Base-by-base conservation (phyloP, 305 asterid genomes). In the Solanum hybrid region DNA sequence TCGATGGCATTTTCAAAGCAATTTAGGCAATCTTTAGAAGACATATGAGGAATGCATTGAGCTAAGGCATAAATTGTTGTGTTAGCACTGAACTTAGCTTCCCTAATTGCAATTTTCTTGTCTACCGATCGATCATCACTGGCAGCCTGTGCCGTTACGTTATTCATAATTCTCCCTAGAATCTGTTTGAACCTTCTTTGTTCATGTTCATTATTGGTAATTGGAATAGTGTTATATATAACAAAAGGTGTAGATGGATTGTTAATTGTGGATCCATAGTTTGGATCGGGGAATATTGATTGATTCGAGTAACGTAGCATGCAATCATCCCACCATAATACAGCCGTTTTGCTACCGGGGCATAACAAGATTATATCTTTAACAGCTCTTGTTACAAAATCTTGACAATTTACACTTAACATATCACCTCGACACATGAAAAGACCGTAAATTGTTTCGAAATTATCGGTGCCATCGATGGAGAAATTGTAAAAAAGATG, bases 231-330 rank as follows among this genome's bases (percentile, higher is more conserved):
- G 8, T 1, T 3, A 5, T 0, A 7, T 46, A 81, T 5, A 0
- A 12, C 20, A 40, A 3, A 7, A 0, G 4, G 0, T 34, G 0
- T 2, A 0, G 3, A 1, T 32, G 10, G 1, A 2, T 5, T 3
- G 0, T 24, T 13, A 2, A 40, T 24, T 80, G 24, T 26, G 35
- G 69, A 80, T 38, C 3, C 10, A 32, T 89, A 34, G 14, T 77
- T 86, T 32, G 11, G 22, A 1, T 7, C 42, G 10, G 90, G 37
- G 51, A 88, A 86, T 24, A 86, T 85, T 9, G 69, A 88, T 42
- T 2, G 35, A 86, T 88, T 73, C 7, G 89, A 46, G 72, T 91
- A 91, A 5, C 89, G 91, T 60, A 91, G n/a, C 60, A 88, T 2
- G 34, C 91, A 80, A 14, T 75, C 3, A 0, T 88, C 86, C 4